These are phyloP conservation scores for Nannochloris sp. DNA, from an alignment of 139 green algal species.

Conservation along the genomic window DNA sequence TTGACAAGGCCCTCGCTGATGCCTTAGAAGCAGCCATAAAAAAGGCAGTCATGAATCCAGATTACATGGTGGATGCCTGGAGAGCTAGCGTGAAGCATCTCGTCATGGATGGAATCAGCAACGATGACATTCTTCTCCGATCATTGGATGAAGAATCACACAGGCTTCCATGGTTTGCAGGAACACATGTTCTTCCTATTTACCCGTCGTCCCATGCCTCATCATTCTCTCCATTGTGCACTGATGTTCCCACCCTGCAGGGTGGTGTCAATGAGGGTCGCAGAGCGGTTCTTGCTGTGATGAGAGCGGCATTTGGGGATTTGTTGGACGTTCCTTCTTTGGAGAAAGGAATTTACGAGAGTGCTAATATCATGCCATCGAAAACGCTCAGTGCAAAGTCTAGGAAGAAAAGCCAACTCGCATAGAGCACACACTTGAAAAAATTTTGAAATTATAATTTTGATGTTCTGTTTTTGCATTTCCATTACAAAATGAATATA, in stretches of 20 bases:
- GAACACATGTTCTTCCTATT: constrained; percentile 27
- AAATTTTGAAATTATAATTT: constrained; percentile 1
- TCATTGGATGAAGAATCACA: constrained; percentile 21
- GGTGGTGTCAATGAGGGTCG: constrained; percentile 45
- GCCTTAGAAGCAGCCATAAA: constrained; percentile 39
- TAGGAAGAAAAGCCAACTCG: too few relatives aligned
- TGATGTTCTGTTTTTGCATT: neutral
- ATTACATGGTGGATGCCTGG: constrained; percentile 50
- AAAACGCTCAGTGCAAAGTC: neutral
- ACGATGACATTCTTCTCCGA: constrained; percentile 42
- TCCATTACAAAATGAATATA: too few relatives aligned
- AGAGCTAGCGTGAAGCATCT: constrained; percentile 21
- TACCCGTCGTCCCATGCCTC: constrained; percentile 9
- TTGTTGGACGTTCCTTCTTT: neutral
- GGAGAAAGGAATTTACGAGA: neutral
- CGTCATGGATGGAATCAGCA: constrained; percentile 16
- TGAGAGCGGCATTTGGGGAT: constrained; percentile 13
- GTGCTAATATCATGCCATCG: neutral
- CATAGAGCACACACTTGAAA: neutral
- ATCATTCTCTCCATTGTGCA: constrained; percentile 48
- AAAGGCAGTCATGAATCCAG: constrained; percentile 34
- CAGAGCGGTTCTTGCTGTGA: constrained; percentile 10
- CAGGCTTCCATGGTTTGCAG: constrained; percentile 35
- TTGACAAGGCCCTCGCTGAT: constrained; percentile 22
- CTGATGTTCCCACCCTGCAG: constrained; percentile 32